Evolutionary conservation across 768 basidiomycete genomes (phyloP).

Genomic region (Tylopilus intermedius): DNA sequence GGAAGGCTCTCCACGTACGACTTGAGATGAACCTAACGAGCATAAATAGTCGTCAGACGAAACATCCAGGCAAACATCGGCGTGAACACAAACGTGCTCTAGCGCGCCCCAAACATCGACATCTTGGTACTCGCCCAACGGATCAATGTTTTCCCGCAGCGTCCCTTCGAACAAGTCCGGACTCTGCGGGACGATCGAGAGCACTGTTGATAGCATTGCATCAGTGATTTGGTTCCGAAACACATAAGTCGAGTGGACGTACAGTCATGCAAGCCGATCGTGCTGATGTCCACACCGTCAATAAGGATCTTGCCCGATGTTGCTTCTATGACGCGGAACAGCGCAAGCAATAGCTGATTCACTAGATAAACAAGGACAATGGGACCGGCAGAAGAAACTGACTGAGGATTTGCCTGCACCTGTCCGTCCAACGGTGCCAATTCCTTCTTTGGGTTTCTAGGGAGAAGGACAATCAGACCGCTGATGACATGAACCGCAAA

Average conservation of each 20-base stretch:
- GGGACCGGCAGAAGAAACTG: conserved; percentile 13
- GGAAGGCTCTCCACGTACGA: conserved; percentile 61
- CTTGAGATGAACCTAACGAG: conserved; percentile 56
- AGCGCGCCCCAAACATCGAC: conserved; percentile 85
- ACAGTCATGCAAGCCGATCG: conserved; percentile 65
- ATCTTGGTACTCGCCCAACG: conserved; percentile 69
- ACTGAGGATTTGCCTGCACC: conserved; percentile 79
- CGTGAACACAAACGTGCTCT: conserved; percentile 43
- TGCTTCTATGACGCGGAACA: conserved; percentile 78
- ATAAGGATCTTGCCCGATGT: conserved; percentile 61
- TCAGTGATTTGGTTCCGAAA: neutral
- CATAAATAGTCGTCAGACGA: neutral
- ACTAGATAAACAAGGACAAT: neutral
- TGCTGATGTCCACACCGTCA: conserved; percentile 72
- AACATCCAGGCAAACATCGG: neutral
- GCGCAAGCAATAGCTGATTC: conserved; percentile 54
- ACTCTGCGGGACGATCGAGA: conserved; percentile 85
- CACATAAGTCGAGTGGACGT: neutral
- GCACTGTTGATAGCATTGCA: conserved; percentile 26
- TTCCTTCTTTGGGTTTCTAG: conserved; percentile 73
- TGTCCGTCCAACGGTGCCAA: conserved; percentile 86
- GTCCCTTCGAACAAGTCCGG: conserved; percentile 70
- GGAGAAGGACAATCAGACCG: conserved; percentile 2
- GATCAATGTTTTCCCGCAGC: conserved; percentile 85
- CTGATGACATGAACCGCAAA: neutral